A percentile compares a stretch with the other conserved stretches of the same genome.
Evolutionary conservation across 257 asterid species (phyloP).

Genomic region (Ophiorrhiza pumila): DNA sequence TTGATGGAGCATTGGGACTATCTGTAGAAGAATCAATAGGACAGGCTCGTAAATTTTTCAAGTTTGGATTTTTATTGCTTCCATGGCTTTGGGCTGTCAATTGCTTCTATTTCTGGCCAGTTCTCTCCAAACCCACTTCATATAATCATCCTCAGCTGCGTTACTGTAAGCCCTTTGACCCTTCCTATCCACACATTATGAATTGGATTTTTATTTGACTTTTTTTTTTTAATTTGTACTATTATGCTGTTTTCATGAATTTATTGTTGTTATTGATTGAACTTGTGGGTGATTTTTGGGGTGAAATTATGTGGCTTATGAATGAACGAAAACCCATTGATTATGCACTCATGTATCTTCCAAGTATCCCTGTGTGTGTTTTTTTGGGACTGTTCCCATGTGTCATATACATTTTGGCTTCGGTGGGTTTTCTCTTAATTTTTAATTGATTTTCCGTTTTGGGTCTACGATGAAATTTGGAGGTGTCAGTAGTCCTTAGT

Average conservation of each 20-base stretch:
- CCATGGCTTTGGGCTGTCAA: conserved; percentile 84
- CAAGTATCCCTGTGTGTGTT: too few relatives aligned
- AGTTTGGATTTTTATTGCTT: conserved; percentile 48
- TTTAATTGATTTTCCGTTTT: neutral
- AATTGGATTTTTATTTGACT: neutral
- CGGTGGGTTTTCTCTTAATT: too few relatives aligned
- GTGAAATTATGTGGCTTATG: too few relatives aligned
- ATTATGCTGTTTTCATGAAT: neutral
- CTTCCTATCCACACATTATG: neutral
- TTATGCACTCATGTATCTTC: too few relatives aligned
- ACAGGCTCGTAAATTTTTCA: conserved; percentile 78
- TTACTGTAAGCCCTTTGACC: conserved; percentile 30
- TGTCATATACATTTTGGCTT: too few relatives aligned
- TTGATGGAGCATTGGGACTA: conserved; percentile 66
- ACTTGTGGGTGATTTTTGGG: too few relatives aligned
- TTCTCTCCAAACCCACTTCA: conserved; percentile 41
- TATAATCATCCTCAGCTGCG: conserved; percentile 42
- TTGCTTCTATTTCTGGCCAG: conserved; percentile 91
- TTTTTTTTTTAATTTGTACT: too few relatives aligned
- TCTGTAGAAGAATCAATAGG: conserved; percentile 59
- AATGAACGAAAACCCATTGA: too few relatives aligned
- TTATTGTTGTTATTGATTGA: neutral
- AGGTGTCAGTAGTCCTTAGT: neutral
- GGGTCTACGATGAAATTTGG: too few relatives aligned
- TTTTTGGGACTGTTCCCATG: too few relatives aligned